Conservation (phyloP, 345 rosid species). For the Brassica napus region DNA sequence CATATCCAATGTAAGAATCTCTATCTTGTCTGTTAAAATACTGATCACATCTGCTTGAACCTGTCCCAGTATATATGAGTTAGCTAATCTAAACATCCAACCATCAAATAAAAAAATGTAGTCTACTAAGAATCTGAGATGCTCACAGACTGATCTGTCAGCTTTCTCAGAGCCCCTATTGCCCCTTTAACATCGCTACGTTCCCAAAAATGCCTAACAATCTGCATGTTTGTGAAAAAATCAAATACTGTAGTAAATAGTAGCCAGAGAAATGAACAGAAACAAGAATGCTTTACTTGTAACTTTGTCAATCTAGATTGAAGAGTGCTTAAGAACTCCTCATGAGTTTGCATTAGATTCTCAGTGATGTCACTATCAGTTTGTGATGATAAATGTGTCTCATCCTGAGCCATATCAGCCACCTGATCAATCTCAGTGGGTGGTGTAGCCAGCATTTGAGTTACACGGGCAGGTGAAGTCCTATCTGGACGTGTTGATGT, state of each 20-base stretch:
- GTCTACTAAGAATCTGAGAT: slow-evolving; percentile 24
- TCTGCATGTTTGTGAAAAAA: slow-evolving; percentile 48
- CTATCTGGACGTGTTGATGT: slow-evolving; percentile 23
- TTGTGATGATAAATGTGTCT: slow-evolving; percentile 16
- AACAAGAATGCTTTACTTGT: slow-evolving; percentile 59
- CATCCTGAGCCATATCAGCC: slow-evolving; percentile 12
- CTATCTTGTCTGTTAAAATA: slow-evolving; percentile 77
- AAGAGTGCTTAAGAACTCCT: slow-evolving; percentile 65
- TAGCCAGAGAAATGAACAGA: neutral
- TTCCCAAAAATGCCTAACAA: slow-evolving; percentile 84
- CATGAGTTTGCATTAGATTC: slow-evolving; percentile 70
- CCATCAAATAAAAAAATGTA: neutral
- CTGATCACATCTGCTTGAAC: slow-evolving; percentile 90
- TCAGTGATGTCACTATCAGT: slow-evolving; percentile 51
- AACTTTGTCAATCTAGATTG: slow-evolving; percentile 81
- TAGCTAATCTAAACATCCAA: slow-evolving; percentile 17
- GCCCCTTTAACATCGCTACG: slow-evolving; percentile 80
- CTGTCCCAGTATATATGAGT: slow-evolving; percentile 45
- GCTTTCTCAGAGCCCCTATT: slow-evolving; percentile 66
- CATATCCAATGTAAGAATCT: slow-evolving; percentile 71
- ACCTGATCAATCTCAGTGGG: slow-evolving; percentile 22
- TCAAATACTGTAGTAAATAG: neutral
- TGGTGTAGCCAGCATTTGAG: slow-evolving; percentile 18
- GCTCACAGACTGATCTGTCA: slow-evolving; percentile 94
- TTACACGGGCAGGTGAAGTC: slow-evolving; percentile 39